Percentiles rank a stretch among this genome's conserved stretches.
These are phyloP conservation scores for Bipolaris victoriae DNA, from an alignment of 2,329 filamentous ascomycete species.

Conservation along the genomic window DNA sequence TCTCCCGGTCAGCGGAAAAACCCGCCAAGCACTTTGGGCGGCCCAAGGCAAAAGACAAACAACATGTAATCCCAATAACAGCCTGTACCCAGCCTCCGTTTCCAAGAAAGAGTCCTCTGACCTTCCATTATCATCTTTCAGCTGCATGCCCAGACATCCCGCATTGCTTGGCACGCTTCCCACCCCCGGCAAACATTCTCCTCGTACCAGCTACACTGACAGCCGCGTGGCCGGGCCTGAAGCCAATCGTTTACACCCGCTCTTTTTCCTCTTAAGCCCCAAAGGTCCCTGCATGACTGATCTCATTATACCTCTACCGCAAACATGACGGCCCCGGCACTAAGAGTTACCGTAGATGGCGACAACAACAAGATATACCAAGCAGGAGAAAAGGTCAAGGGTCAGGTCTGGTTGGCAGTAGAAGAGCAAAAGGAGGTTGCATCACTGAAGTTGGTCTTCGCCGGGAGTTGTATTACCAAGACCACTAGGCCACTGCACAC, in stretches of 20 bases:
- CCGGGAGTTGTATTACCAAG: slow-evolving; percentile 42
- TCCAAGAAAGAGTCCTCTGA: slow-evolving; percentile 24
- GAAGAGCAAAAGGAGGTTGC: slow-evolving; percentile 38
- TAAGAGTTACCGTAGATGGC: slow-evolving; percentile 43
- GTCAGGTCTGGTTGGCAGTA: slow-evolving; percentile 38
- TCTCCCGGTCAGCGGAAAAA: slow-evolving; percentile 6
- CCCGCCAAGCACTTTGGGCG: slow-evolving; percentile 2
- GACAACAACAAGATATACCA: slow-evolving; percentile 38
- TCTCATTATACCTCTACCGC: slow-evolving; percentile 9
- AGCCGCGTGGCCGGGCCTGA: slow-evolving; percentile 34
- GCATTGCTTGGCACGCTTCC: slow-evolving; percentile 37
- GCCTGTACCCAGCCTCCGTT: slow-evolving; percentile 21
- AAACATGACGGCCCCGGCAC: slow-evolving; percentile 36
- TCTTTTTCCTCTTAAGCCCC: slow-evolving; percentile 26
- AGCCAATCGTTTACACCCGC: slow-evolving; percentile 21
- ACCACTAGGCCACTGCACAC: slow-evolving; percentile 37
- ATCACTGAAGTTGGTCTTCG: slow-evolving; percentile 39
- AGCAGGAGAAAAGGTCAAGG: slow-evolving; percentile 43
- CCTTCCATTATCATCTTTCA: slow-evolving; percentile 31
- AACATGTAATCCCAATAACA: slow-evolving; percentile 7
- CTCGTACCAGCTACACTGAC: slow-evolving; percentile 34
- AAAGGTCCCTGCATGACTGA: slow-evolving; percentile 39
- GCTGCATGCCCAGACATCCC: slow-evolving; percentile 38
- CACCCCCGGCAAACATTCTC: slow-evolving; percentile 40
- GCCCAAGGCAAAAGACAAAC: slow-evolving; percentile 7